A percentile compares a stretch with the other conserved stretches of the same genome.
Evolutionary conservation across 2,329 filamentous ascomycete genomes (phyloP).

Genomic region (Fusarium abutilonis): DNA sequence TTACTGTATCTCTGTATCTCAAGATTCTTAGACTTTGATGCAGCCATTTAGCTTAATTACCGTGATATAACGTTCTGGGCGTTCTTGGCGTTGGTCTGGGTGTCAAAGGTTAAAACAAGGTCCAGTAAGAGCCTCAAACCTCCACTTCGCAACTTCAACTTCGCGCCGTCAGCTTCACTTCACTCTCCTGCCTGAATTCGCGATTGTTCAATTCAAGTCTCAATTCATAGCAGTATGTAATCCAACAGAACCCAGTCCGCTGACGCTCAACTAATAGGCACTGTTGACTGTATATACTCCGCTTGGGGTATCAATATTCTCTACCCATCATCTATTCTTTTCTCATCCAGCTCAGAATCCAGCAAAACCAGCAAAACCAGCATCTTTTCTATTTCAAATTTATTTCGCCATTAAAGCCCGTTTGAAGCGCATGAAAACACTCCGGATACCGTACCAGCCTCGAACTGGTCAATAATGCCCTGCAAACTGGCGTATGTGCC

Average conservation of each 20-base stretch:
- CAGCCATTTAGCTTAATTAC: background rate
- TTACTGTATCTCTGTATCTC: background rate
- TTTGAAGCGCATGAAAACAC: conserved; percentile 80
- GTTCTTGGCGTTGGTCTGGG: conserved; percentile 30
- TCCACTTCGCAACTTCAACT: conserved; percentile 12
- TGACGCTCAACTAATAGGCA: conserved; percentile 1
- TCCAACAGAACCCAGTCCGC: background rate
- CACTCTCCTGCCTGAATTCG: background rate
- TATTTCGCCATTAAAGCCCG: conserved; percentile 58
- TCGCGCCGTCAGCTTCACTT: conserved; percentile 1
- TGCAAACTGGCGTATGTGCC: conserved; percentile 85
- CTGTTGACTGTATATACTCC: conserved; percentile 3
- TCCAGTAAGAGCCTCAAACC: conserved; percentile 14
- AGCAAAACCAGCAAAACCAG: background rate
- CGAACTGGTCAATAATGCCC: conserved; percentile 78
- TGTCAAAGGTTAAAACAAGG: conserved; percentile 10
- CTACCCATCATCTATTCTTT: conserved; percentile 1
- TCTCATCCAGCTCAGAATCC: background rate
- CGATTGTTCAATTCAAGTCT: background rate
- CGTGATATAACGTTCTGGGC: conserved; percentile 3
- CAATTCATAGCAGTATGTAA: background rate
- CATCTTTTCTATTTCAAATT: background rate
- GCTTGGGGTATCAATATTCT: conserved; percentile 17
- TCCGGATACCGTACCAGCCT: conserved; percentile 69
- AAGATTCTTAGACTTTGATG: background rate